Evolutionary conservation across 2,329 filamentous ascomycete genomes (phyloP).

Genomic region (Cytospora schulzeri): DNA sequence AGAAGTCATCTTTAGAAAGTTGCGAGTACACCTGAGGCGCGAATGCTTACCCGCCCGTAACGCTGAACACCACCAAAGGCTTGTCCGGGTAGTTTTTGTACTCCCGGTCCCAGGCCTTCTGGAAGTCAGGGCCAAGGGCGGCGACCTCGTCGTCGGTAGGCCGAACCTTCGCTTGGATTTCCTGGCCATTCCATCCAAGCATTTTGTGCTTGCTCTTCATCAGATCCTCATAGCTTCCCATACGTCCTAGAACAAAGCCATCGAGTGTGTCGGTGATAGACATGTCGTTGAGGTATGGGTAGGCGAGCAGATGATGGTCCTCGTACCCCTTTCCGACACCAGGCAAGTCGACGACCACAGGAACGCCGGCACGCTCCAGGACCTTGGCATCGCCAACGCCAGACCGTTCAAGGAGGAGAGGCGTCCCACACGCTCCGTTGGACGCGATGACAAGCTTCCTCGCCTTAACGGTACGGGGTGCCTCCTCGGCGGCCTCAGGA

Average conservation of each 20-base stretch:
- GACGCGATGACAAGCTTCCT: slow-evolving; percentile 48
- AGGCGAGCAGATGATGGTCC: slow-evolving; percentile 32
- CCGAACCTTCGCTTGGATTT: slow-evolving; percentile 31
- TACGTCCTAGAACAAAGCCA: neutral
- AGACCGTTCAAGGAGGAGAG: slow-evolving; percentile 52
- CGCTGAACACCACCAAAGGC: slow-evolving; percentile 28
- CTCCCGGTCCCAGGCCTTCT: slow-evolving; percentile 31
- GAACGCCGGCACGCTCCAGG: slow-evolving; percentile 50
- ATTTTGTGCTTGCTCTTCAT: slow-evolving; percentile 27
- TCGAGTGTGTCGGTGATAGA: neutral
- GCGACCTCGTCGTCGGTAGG: slow-evolving; percentile 31
- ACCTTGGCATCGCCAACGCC: slow-evolving; percentile 50
- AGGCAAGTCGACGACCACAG: slow-evolving; percentile 48
- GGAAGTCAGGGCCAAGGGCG: slow-evolving; percentile 31
- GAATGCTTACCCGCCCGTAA: slow-evolving; percentile 3
- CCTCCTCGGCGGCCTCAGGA: slow-evolving; percentile 30
- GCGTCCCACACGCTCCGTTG: slow-evolving; percentile 46
- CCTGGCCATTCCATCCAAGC: slow-evolving; percentile 32
- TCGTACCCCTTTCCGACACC: slow-evolving; percentile 58
- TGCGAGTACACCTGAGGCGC: neutral
- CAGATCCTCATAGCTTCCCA: slow-evolving; percentile 21
- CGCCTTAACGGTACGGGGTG: slow-evolving; percentile 43
- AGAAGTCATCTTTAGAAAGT: neutral
- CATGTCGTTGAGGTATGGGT: slow-evolving; percentile 5
- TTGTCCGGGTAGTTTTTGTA: slow-evolving; percentile 31